These are phyloP conservation scores for Xylaria sp. DNA, from an alignment of 2,329 filamentous ascomycete genomes.

Conservation along the genomic window DNA sequence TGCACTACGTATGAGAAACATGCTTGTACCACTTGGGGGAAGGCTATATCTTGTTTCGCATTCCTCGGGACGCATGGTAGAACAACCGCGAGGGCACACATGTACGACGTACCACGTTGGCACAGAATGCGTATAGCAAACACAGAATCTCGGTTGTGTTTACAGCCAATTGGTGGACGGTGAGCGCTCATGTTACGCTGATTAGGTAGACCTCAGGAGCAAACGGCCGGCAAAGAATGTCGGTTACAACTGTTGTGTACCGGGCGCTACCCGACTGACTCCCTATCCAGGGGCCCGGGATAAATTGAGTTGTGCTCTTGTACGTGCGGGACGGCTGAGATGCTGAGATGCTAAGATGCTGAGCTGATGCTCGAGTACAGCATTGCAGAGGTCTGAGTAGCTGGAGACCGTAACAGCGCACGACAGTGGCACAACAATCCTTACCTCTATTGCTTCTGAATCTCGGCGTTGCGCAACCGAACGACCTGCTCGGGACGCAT, in stretches of 20 bases:
- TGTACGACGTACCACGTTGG: slow-evolving; percentile 39
- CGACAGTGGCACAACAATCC: slow-evolving; percentile 1
- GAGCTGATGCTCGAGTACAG: slow-evolving; percentile 14
- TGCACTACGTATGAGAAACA: slow-evolving; percentile 44
- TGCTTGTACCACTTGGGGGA: slow-evolving; percentile 43
- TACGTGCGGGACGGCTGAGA: slow-evolving; percentile 8
- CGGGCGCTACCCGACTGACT: slow-evolving; percentile 37
- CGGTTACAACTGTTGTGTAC: slow-evolving; percentile 26
- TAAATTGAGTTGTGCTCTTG: slow-evolving; percentile 12
- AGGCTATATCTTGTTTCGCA: slow-evolving; percentile 44
- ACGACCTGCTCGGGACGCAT: not conserved
- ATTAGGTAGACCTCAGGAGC: slow-evolving; percentile 26
- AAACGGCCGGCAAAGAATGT: slow-evolving; percentile 23
- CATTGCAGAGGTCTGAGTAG: slow-evolving; percentile 9
- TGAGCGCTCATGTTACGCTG: slow-evolving; percentile 37
- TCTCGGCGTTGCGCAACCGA: slow-evolving; percentile 10
- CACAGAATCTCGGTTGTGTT: slow-evolving; percentile 45
- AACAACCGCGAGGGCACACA: slow-evolving; percentile 38
- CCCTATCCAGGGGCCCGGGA: slow-evolving; percentile 40
- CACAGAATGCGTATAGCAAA: slow-evolving; percentile 39
- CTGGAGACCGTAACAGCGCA: slow-evolving; percentile 2
- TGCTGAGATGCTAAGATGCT: slow-evolving; percentile 18
- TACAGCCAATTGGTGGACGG: slow-evolving; percentile 45
- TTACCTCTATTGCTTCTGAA: not conserved
- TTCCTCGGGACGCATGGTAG: slow-evolving; percentile 40